Evolutionary conservation across 2,329 filamentous ascomycete genomes (phyloP).

Genomic region (Botrytis galanthina): DNA sequence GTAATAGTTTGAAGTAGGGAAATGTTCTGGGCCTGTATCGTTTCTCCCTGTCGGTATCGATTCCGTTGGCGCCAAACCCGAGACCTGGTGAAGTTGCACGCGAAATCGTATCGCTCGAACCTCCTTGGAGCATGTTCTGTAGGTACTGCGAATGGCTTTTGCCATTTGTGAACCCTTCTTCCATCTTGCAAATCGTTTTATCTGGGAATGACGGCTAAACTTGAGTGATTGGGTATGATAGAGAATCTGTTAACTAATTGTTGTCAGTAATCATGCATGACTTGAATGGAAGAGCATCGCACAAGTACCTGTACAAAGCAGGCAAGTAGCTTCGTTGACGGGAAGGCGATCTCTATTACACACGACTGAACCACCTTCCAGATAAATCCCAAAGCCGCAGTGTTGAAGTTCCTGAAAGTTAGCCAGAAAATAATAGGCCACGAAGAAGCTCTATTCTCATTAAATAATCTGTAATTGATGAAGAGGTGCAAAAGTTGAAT

Average conservation of each 20-base stretch:
- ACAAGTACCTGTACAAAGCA: conserved; percentile 18
- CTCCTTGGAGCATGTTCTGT: conserved; percentile 31
- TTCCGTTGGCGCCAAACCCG: conserved; percentile 49
- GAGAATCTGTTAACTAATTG: background rate
- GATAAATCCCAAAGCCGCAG: conserved; percentile 2
- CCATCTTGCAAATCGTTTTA: conserved; percentile 29
- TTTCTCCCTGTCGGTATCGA: conserved; percentile 53
- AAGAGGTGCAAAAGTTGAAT: conserved; percentile 16
- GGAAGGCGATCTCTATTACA: conserved; percentile 9
- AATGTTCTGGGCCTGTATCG: conserved; percentile 85
- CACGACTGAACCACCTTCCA: background rate
- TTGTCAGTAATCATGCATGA: background rate
- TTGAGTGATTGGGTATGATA: background rate
- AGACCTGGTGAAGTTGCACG: conserved; percentile 80
- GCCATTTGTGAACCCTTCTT: conserved; percentile 35
- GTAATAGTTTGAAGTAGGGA: conserved; percentile 86
- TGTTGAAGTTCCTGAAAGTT: background rate
- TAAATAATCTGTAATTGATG: conserved; percentile 12
- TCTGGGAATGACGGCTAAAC: conserved; percentile 11
- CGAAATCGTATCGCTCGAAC: conserved; percentile 65
- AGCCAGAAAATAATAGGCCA: conserved; percentile 9
- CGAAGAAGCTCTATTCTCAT: conserved; percentile 10
- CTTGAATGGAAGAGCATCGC: background rate
- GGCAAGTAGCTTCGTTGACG: conserved; percentile 7
- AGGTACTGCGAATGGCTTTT: conserved; percentile 34